Evolutionary conservation across 305 asterid genomes (phyloP).

Genomic region (Fraxinus greggii): DNA sequence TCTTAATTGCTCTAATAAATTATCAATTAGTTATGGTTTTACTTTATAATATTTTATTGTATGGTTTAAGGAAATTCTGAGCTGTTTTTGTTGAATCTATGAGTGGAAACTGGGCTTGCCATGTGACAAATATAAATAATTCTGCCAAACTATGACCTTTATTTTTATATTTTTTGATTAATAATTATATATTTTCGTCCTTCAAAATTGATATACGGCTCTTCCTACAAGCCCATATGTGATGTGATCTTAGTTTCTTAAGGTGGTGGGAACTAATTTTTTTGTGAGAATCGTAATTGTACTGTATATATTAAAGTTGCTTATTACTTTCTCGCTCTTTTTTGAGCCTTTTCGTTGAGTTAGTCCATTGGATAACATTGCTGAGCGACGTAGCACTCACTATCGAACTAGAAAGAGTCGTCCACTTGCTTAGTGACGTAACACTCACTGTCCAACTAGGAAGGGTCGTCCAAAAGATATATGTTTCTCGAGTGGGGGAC

Average conservation of each 20-base stretch:
- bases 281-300: background rate
- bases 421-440: no score
- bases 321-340: background rate
- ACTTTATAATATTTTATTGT: background rate
- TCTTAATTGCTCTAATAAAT: background rate
- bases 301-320: background rate
- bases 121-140: background rate
- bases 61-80: background rate
- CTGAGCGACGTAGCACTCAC: background rate
- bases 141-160: background rate
- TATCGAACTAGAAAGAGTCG: no score
- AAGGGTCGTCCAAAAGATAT: background rate
- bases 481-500: background rate
- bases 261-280: background rate
- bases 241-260: background rate
- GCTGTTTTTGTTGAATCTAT: constrained; percentile 3
- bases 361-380: background rate
- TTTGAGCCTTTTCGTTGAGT: background rate
- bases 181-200: background rate
- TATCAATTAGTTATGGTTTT: background rate
- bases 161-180: background rate
- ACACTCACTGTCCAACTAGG: background rate
- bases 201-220: background rate
- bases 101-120: background rate
- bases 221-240: background rate